Base-by-base conservation (phyloP, 305 asterid species). In the Euphrasia arctica region DNA sequence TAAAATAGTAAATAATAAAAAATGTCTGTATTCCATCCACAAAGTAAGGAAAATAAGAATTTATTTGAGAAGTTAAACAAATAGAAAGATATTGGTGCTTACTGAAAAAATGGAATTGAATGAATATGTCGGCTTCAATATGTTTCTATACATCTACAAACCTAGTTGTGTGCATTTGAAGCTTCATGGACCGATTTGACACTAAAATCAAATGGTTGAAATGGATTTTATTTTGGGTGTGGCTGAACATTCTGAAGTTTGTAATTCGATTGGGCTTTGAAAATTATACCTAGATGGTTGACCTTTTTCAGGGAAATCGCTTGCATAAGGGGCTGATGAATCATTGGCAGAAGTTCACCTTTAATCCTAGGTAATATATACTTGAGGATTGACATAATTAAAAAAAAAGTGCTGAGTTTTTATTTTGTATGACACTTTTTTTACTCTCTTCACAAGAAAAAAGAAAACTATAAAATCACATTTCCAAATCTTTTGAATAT, bases 321-420 rank as follows among this genome's bases (percentile, higher is more conserved):
- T 82, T 93, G 77, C 95, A 93, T 64, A 90, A 88, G 85, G 96
- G 88, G 69, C 79, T 93, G 70, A 72, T 85, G 77, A 86, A 79
- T 80, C 99, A 93, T 78, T 93, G 95, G 94, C 96, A 84, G 85
- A 93, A 90, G 73, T 93, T 90, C 79, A 90, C 97, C 70, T 93
- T 93, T 65, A 93, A 93, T 75, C 95, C 99, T 1, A 93, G 97
- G 97, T 93, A 84, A 77, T 52, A 50, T 51, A 8, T 7, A 7
- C 41, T 34, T 39, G 43, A 39, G 10, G 11, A 39, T 39, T 39
- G 43, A 39, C 11, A 39, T 8, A 39, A 39, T 39, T 39, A 7
- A 9, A 39, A 39, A 39, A 39, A 39, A 39, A 10, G 8, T 7
- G 10, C 2, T 8, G 43, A 10, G 2, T 39, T 39, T 39, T 39